A percentile compares a stretch with the other conserved stretches of the same genome.
Conservation (phyloP, 495 filamentous ascomycete species). For the Neurospora sp. region DNA sequence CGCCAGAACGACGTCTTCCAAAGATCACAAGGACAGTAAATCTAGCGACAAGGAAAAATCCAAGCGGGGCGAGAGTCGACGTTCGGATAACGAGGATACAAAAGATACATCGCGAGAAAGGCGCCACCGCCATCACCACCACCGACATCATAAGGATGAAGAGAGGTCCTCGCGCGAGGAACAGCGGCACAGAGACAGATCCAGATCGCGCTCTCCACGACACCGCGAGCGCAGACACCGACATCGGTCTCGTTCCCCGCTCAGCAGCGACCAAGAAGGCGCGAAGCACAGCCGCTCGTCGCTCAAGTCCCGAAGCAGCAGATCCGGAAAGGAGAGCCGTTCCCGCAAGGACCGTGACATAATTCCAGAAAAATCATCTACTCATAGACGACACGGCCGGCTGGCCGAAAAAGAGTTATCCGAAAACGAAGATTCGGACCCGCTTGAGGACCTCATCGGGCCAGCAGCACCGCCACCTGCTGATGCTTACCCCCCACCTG, state of each 20-base stretch:
- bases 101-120: neutral
- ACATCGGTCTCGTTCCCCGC: conserved; percentile 12
- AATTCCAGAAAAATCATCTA: conserved; percentile 3
- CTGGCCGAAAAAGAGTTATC: conserved; percentile 7
- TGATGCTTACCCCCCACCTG: conserved; percentile 26
- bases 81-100: neutral
- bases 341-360: neutral
- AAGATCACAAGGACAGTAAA: neutral
- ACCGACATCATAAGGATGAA: conserved; percentile 3
- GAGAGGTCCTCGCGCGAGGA: neutral
- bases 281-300: neutral
- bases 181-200: conserved; percentile 4
- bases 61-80: neutral
- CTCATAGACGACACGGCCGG: conserved; percentile 11
- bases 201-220: conserved; percentile 16
- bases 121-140: neutral
- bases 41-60: neutral
- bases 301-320: conserved; percentile 1
- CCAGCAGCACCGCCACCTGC: conserved; percentile 50
- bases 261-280: conserved; percentile 7
- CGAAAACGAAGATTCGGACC: conserved; percentile 54
- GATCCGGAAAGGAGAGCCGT: conserved; percentile 7
- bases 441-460: conserved; percentile 70
- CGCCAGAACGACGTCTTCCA: conserved; percentile 2
- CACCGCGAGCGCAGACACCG: conserved; percentile 10